These are phyloP conservation scores for Coniochaeta prunicola DNA, from an alignment of 2,329 filamentous ascomycete species.

Conservation along the genomic window DNA sequence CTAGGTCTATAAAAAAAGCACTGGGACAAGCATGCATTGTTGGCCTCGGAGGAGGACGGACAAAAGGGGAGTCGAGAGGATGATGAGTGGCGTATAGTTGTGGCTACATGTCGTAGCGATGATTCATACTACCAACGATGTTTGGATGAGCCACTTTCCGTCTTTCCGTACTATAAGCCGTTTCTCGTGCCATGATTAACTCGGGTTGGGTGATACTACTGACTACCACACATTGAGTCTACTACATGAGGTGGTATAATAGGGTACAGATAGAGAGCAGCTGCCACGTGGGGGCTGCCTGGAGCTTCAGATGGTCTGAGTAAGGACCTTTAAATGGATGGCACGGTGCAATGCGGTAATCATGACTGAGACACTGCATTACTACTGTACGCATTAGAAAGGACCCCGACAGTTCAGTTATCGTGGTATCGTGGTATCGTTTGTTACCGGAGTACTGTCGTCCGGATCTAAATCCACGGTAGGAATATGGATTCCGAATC, in stretches of 20 bases:
- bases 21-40: neutral
- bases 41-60: neutral
- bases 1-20: neutral
- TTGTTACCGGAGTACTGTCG: neutral
- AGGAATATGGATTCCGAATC: neutral
- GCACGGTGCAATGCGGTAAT: neutral
- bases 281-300: neutral
- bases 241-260: neutral
- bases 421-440: neutral
- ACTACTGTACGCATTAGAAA: neutral
- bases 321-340: neutral
- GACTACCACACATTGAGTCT: too few relatives aligned
- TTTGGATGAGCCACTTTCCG: too few relatives aligned
- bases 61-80: neutral
- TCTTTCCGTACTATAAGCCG: too few relatives aligned
- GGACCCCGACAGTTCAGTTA: neutral
- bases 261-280: neutral
- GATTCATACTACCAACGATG: neutral
- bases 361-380: neutral
- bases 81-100: neutral
- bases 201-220: too few relatives aligned
- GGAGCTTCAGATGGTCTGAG: neutral
- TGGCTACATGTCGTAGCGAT: neutral
- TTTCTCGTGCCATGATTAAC: too few relatives aligned
- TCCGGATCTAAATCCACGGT: neutral